A percentile compares a stretch with the other conserved stretches of the same genome.
phyloP scores from a whole-genome alignment of 257 asterid genomes.

The Solanum virginianum region DNA sequence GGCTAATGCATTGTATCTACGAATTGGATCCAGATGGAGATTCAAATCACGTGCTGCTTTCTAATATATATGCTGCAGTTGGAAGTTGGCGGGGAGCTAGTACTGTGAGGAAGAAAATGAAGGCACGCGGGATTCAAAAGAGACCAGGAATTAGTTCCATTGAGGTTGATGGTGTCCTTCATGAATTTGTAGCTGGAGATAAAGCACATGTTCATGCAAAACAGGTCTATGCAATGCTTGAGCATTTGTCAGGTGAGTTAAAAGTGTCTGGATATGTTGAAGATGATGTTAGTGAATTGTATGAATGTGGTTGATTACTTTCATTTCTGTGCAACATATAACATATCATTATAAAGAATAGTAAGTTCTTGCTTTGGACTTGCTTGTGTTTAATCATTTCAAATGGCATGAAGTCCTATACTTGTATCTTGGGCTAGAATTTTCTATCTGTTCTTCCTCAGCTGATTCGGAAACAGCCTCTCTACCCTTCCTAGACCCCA shows the following conservation, averaged over 20 bases:
- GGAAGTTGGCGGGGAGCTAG: slow-evolving; percentile 77
- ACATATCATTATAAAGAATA: neutral
- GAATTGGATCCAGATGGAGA: slow-evolving; percentile 45
- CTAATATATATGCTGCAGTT: slow-evolving; percentile 52
- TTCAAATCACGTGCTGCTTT: slow-evolving; percentile 45
- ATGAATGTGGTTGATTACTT: neutral
- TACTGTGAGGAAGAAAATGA: slow-evolving; percentile 66
- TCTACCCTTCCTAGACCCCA: neutral
- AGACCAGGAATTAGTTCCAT: slow-evolving; percentile 53
- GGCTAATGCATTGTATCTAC: slow-evolving; percentile 29
- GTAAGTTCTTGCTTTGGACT: neutral
- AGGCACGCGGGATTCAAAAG: slow-evolving; percentile 54
- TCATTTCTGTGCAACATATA: neutral
- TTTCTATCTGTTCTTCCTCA: neutral
- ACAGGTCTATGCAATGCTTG: slow-evolving; percentile 24
- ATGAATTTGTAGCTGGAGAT: slow-evolving; percentile 56
- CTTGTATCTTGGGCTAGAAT: neutral
- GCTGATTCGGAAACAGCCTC: no score
- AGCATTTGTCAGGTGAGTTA: slow-evolving; percentile 31
- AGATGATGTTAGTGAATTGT: slow-evolving; percentile 7
- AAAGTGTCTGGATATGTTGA: slow-evolving; percentile 8
- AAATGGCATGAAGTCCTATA: neutral
- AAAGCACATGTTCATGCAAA: slow-evolving; percentile 36
- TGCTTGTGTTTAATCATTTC: neutral
- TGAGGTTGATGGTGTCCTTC: slow-evolving; percentile 34